These are phyloP conservation scores for Boletus patriciae DNA, from an alignment of 768 basidiomycete genomes.

Conservation along the genomic window DNA sequence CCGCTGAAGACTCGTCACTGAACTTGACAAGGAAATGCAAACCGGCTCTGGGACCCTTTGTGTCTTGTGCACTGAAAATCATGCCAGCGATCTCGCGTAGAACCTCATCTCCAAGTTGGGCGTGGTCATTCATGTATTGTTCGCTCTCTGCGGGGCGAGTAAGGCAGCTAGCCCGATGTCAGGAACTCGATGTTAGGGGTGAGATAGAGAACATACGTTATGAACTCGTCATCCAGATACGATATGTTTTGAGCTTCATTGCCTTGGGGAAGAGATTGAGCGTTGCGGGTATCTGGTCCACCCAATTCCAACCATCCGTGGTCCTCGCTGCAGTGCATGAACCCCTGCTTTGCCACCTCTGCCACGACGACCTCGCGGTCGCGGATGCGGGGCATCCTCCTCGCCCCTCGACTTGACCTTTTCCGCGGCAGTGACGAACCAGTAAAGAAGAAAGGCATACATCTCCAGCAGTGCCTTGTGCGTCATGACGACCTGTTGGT, in stretches of 20 bases:
- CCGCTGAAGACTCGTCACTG: slow-evolving; percentile 70
- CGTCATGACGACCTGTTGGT: slow-evolving; percentile 54
- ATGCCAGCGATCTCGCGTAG: slow-evolving; percentile 83
- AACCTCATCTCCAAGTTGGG: slow-evolving; percentile 88
- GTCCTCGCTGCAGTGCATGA: slow-evolving; percentile 44
- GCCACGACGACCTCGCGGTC: slow-evolving; percentile 53
- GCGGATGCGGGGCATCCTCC: slow-evolving; percentile 45
- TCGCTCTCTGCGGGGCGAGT: slow-evolving; percentile 86
- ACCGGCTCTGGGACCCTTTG: slow-evolving; percentile 84
- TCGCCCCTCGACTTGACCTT: slow-evolving; percentile 61
- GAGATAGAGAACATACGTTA: slow-evolving; percentile 46
- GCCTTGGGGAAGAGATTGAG: slow-evolving; percentile 73
- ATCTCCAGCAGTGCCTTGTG: slow-evolving; percentile 83
- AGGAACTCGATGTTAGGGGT: not conserved
- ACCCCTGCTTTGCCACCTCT: slow-evolving; percentile 56
- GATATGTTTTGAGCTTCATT: slow-evolving; percentile 63
- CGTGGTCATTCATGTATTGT: slow-evolving; percentile 89
- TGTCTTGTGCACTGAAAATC: slow-evolving; percentile 76
- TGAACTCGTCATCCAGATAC: slow-evolving; percentile 93
- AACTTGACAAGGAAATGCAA: slow-evolving; percentile 80
- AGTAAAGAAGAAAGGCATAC: slow-evolving; percentile 89
- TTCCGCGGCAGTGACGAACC: slow-evolving; percentile 85
- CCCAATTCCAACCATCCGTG: slow-evolving; percentile 68
- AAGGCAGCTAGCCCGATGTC: slow-evolving; percentile 61
- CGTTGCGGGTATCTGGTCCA: slow-evolving; percentile 67